Conservation (phyloP, 345 rosid genomes). For the Citrus hindsii region DNA sequence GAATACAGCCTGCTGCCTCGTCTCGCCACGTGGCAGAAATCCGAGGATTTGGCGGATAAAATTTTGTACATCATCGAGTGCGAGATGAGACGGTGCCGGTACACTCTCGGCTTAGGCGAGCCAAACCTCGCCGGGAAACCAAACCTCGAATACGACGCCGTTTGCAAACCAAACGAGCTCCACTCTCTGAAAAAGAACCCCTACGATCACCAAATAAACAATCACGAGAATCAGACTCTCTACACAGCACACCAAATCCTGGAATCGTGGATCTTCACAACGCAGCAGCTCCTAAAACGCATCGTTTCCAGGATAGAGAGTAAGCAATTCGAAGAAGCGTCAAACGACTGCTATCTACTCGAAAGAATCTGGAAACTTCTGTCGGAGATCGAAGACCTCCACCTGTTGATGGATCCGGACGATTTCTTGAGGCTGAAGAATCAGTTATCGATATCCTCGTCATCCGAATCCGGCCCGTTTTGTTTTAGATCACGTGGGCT, state of each 20-base stretch:
- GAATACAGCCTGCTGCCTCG: conserved; percentile 76
- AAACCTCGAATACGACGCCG: conserved; percentile 75
- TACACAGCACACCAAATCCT: conserved; percentile 72
- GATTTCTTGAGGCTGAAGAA: conserved; percentile 73
- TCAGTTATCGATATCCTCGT: conserved; percentile 47
- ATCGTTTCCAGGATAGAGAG: conserved; percentile 40
- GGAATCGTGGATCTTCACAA: conserved; percentile 72
- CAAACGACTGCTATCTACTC: conserved; percentile 52
- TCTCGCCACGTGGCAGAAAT: conserved; percentile 68
- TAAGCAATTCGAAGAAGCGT: conserved; percentile 42
- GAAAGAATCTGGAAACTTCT: conserved; percentile 80
- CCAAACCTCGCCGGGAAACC: conserved; percentile 75
- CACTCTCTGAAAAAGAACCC: conserved; percentile 48
- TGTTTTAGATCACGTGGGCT: conserved; percentile 81
- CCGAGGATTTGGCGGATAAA: conserved; percentile 64
- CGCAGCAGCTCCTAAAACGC: conserved; percentile 46
- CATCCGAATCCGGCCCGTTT: conserved; percentile 51
- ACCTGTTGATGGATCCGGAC: conserved; percentile 74
- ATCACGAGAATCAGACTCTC: conserved; percentile 67
- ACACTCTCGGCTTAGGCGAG: conserved; percentile 83
- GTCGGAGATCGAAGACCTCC: conserved; percentile 68
- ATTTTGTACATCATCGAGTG: conserved; percentile 64
- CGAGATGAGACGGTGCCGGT: conserved; percentile 73
- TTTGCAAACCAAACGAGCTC: conserved; percentile 64
- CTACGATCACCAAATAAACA: conserved; percentile 46